Evolutionary conservation across 2,329 filamentous ascomycete genomes (phyloP).

Genomic region (Pseudogymnoascus sp.): DNA sequence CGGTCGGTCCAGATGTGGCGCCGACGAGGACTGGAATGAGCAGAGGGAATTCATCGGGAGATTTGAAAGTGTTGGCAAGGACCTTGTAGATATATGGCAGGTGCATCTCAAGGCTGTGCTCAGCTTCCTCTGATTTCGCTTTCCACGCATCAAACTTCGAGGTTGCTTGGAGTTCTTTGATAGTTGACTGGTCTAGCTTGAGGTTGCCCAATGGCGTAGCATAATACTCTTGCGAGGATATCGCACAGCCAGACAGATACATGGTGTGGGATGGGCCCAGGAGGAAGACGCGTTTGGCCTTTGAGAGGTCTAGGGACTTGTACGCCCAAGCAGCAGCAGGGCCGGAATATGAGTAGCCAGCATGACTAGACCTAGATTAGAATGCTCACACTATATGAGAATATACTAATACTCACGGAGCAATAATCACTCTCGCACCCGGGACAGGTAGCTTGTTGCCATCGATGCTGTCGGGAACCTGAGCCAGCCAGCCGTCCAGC

Average conservation of each 20-base stretch:
- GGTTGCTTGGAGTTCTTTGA: constrained; percentile 43
- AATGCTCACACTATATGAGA: background rate
- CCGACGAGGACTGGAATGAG: constrained; percentile 85
- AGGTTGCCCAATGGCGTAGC: constrained; percentile 69
- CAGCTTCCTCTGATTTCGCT: constrained; percentile 59
- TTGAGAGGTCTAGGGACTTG: constrained; percentile 73
- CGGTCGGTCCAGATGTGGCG: constrained; percentile 56
- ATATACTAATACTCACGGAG: constrained; percentile 59
- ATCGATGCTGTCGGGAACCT: constrained; percentile 60
- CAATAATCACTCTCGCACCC: constrained; percentile 78
- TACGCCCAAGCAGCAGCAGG: constrained; percentile 92
- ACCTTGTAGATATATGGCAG: constrained; percentile 87
- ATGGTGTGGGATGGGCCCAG: constrained; percentile 89
- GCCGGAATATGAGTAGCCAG: constrained; percentile 88
- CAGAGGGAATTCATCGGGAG: constrained; percentile 53
- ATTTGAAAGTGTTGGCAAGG: constrained; percentile 44
- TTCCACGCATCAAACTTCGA: constrained; percentile 60
- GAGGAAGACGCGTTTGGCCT: constrained; percentile 80
- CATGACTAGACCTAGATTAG: constrained; percentile 56
- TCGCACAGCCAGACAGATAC: constrained; percentile 68
- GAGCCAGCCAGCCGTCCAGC: constrained; percentile 66
- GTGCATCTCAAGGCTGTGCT: constrained; percentile 97
- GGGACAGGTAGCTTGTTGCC: constrained; percentile 57
- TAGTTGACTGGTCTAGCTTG: constrained; percentile 51
- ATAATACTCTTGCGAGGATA: constrained; percentile 65